Base-by-base conservation (phyloP, 2,329 filamentous ascomycete genomes). In the Colletotrichum coccodes region DNA sequence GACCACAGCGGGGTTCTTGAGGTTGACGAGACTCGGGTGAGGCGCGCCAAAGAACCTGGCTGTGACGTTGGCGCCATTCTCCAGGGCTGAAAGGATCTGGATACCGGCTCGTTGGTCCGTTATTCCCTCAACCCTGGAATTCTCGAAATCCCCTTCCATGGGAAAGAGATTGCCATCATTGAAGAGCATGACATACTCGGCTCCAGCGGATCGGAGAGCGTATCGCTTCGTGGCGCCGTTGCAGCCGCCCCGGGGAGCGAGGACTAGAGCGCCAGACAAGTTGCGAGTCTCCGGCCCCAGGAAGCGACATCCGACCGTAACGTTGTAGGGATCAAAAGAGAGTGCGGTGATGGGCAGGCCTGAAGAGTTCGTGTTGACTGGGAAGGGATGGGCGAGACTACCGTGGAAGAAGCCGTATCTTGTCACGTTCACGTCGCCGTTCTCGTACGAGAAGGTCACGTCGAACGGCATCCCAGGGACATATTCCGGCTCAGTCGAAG, bases 141-240 rank as follows among this genome's bases (percentile, higher is more conserved):
- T 47, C 1, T 30, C 26, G 38, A 34, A 60, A 6, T 53, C 49
- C n/a, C 36, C 42, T 1, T 69, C 65, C 23, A 71, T 52, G 2
- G 64, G 69, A 7, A 52, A 58, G 1, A 70, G 46, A 9, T 67
- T 49, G 6, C 67, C 68, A 18, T 70, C 78, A 70, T 81, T 80
- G 71, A 82, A 83, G 70, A 82, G 77, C 64, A 83, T 72, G 16
- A 83, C 76, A 34, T 82, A 80, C 64, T 80, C 76, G 6, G 79
- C 81, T 18, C 81, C 82, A 34, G 77, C 78, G 2, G 77, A 77
- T n/a, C 76, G 76, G 1, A 80, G 76, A 44, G 81, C 80, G 8
- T 74, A 72, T 28, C 77, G 77, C 70, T 84, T 81, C 23, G 72
- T 68, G n/a, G 74, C 28, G 1, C 34, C 53, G 16, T 42, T 46